A percentile compares a stretch with the other conserved stretches of the same genome.
Conservation (phyloP, 2,329 filamentous ascomycete genomes). For the Cercospora sesami region DNA sequence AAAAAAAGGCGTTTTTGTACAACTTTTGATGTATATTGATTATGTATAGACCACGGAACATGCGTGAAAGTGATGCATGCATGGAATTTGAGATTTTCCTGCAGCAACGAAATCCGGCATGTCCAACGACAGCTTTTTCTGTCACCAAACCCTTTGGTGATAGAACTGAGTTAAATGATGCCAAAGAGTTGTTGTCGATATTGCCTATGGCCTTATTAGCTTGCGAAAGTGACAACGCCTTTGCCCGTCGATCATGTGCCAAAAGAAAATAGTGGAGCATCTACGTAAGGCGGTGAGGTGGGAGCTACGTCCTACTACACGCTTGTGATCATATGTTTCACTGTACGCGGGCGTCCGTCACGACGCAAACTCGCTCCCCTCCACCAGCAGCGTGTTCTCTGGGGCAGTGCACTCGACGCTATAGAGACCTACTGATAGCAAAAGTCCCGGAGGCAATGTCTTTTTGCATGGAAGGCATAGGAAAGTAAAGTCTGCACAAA, state of each 20-base stretch:
- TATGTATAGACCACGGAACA: background rate
- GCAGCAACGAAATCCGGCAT: background rate
- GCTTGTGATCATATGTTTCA: background rate
- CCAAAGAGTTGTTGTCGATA: background rate
- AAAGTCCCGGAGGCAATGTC: no score
- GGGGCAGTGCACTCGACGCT: background rate
- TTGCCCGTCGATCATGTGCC: background rate
- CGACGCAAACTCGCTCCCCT: background rate
- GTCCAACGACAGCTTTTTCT: background rate
- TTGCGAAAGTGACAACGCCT: background rate
- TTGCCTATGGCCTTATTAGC: background rate
- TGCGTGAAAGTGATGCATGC: background rate
- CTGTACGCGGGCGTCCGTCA: background rate
- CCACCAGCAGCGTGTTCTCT: background rate
- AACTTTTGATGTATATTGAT: background rate
- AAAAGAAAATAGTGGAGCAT: background rate
- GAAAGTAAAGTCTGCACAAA: background rate
- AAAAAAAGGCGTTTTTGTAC: background rate
- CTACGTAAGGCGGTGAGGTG: background rate
- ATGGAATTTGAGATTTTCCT: no score
- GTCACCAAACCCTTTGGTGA: background rate
- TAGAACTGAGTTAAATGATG: background rate
- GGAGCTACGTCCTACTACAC: background rate
- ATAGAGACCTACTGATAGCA: no score
- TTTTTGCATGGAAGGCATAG: no score